Evolutionary conservation across 2,329 filamentous ascomycete species (phyloP).

Genomic region (Penicillium sp.): DNA sequence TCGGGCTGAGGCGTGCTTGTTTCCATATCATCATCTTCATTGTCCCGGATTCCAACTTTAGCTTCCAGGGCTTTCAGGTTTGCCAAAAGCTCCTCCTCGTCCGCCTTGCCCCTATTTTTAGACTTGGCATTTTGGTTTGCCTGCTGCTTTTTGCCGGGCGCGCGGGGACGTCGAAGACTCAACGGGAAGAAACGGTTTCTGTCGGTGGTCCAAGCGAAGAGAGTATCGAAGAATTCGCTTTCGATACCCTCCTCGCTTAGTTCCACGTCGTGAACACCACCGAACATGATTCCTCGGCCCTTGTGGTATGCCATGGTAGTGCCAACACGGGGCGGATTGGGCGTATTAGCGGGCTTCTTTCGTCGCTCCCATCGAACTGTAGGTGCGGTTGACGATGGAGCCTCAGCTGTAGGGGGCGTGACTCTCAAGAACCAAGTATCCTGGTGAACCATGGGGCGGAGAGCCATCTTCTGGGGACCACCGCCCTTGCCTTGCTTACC

Average conservation of each 20-base stretch:
- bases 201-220: constrained; percentile 93
- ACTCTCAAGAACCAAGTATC: constrained; percentile 93
- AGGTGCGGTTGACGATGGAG: constrained; percentile 63
- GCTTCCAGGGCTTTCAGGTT: constrained; percentile 84
- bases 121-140: constrained; percentile 47
- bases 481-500: constrained; percentile 62
- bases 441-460: constrained; percentile 87
- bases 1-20: constrained; percentile 51
- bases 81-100: constrained; percentile 83
- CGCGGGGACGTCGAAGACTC: constrained; percentile 68
- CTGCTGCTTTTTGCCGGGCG: constrained; percentile 60
- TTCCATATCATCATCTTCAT: constrained; percentile 44
- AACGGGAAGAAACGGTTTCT: constrained; percentile 92
- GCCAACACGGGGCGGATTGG: constrained; percentile 78
- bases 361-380: constrained; percentile 85
- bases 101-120: constrained; percentile 71
- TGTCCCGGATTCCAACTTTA: constrained; percentile 61
- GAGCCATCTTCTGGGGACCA: constrained; percentile 62
- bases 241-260: constrained; percentile 92
- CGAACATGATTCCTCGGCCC: constrained; percentile 87
- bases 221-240: constrained; percentile 90
- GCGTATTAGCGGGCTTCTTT: constrained; percentile 87
- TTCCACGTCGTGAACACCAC: constrained; percentile 90
- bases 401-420: constrained; percentile 66
- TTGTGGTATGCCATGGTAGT: constrained; percentile 94